Evolutionary conservation across 1,139 yeast genomes (phyloP).

Genomic region (Diutina siamensis): DNA sequence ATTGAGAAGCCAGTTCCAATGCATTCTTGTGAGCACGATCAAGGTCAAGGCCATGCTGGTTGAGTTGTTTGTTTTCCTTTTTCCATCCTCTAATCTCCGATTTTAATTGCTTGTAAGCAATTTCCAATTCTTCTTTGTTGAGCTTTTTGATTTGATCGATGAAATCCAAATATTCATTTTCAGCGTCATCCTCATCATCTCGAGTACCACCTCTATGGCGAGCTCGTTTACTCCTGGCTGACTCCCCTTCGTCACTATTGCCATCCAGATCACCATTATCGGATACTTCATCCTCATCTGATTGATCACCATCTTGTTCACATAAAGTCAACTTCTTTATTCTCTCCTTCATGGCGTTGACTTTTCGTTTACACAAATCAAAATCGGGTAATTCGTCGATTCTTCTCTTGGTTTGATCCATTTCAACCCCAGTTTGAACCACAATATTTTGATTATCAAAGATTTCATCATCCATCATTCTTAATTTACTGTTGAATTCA

Average conservation of each 20-base stretch:
- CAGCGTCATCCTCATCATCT: neutral
- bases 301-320: slow-evolving; percentile 8
- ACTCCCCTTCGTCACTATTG: neutral
- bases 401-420: slow-evolving; percentile 6
- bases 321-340: slow-evolving; percentile 16
- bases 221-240: neutral
- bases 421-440: slow-evolving; percentile 1
- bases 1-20: neutral
- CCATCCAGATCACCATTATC: too few species aligned
- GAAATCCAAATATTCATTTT: neutral
- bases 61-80: neutral
- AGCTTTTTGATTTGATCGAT: neutral
- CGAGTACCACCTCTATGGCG: neutral
- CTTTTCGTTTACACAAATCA: slow-evolving; percentile 6
- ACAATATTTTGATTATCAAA: neutral
- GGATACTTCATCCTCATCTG: neutral
- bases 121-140: neutral
- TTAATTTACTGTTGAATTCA: slow-evolving; percentile 2
- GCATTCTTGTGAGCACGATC: neutral
- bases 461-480: neutral
- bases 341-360: slow-evolving; percentile 9
- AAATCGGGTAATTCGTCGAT: slow-evolving; percentile 7
- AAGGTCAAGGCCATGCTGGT: neutral
- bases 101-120: neutral
- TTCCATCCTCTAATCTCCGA: neutral